These are phyloP conservation scores for Penicillium nordicum DNA, from an alignment of 2,329 filamentous ascomycete genomes.

Conservation along the genomic window DNA sequence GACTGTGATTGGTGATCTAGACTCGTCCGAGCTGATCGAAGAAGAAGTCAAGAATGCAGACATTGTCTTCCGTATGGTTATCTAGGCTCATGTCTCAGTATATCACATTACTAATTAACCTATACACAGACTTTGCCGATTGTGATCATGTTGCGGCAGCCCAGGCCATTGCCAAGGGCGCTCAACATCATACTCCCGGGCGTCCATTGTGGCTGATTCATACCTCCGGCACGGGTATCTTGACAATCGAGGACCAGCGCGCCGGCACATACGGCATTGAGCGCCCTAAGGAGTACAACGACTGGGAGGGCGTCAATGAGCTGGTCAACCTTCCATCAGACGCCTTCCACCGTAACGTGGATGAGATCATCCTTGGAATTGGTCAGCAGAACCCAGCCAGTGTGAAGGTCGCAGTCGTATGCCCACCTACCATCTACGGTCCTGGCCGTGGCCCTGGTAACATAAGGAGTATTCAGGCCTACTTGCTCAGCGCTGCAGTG, in stretches of 20 bases:
- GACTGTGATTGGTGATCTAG: constrained; percentile 44
- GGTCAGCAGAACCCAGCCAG: constrained; percentile 25
- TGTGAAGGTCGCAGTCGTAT: constrained; percentile 40
- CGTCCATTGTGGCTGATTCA: constrained; percentile 44
- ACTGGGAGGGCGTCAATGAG: constrained; percentile 45
- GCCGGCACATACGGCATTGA: constrained; percentile 39
- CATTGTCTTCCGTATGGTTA: constrained; percentile 44
- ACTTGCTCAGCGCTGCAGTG: constrained; percentile 38
- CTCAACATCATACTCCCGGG: constrained; percentile 33
- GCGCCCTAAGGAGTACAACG: constrained; percentile 45
- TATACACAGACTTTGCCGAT: constrained; percentile 38
- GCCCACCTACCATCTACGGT: constrained; percentile 44
- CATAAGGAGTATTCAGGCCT: constrained; percentile 42
- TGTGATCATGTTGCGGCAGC: constrained; percentile 45
- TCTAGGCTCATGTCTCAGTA: too few species aligned
- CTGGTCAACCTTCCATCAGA: constrained; percentile 41
- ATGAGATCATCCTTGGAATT: constrained; percentile 38
- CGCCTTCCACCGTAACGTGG: constrained; percentile 41
- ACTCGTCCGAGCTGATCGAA: constrained; percentile 40
- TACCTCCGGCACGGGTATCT: constrained; percentile 45
- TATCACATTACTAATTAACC: neutral
- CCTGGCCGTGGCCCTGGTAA: constrained; percentile 37
- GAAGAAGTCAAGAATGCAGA: constrained; percentile 47
- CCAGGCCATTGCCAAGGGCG: constrained; percentile 41
- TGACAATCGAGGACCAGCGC: constrained; percentile 43